These are phyloP conservation scores for Pilatotrama ljubarskyi DNA, from an alignment of 768 basidiomycete genomes.

Conservation along the genomic window DNA sequence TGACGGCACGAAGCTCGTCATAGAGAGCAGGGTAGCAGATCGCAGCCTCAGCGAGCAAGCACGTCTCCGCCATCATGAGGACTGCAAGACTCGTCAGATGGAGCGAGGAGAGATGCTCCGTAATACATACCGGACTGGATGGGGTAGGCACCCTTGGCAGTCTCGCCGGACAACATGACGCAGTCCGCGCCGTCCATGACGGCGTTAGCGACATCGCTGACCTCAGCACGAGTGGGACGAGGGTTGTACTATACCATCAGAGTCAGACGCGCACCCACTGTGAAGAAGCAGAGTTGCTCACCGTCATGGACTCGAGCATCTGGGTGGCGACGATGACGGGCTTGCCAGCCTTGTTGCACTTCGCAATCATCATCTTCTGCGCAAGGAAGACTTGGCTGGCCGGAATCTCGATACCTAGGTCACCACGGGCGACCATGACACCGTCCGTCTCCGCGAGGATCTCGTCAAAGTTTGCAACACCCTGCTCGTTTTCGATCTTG, in stretches of 20 bases:
- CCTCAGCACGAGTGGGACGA: constrained; percentile 96
- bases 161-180: constrained; percentile 99
- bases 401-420: constrained; percentile 99
- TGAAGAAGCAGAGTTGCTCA: constrained; percentile 36
- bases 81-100: constrained; percentile 46
- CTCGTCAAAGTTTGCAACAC: constrained; percentile 98
- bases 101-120: background rate
- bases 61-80: constrained; percentile 99
- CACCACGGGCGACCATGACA: constrained; percentile 99
- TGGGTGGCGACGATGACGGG: constrained; percentile 98
- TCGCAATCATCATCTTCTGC: constrained; percentile 99
- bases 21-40: constrained; percentile 95
- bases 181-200: constrained; percentile 99
- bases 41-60: constrained; percentile 91
- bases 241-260: constrained; percentile 83
- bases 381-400: constrained; percentile 98
- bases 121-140: constrained; percentile 78
- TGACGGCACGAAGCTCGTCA: constrained; percentile 79
- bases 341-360: constrained; percentile 97
- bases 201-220: constrained; percentile 99
- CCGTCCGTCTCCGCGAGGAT: constrained; percentile 94
- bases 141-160: constrained; percentile 96
- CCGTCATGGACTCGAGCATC: constrained; percentile 99
- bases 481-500: constrained; percentile 99
- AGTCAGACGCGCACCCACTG: background rate